Evolutionary conservation across 306 rosid species (phyloP), one percentile per base, ranked within the genome.

Genomic region (Psophocarpus tetragonolobus): DNA sequence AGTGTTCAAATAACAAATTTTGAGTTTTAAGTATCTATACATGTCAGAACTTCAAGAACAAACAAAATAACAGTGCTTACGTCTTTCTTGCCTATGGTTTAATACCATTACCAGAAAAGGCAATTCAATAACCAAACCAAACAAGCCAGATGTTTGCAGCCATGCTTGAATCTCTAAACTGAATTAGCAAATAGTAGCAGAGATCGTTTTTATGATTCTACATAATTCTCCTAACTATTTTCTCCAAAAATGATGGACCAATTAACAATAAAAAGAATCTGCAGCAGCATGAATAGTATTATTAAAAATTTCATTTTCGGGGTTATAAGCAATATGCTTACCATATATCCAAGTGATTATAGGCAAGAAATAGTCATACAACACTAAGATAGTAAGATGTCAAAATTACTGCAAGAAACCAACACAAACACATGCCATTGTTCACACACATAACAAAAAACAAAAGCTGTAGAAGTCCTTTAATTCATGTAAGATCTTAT

Each of bases 21-120:
- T 35, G 18, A 53, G 17, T 57, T 68, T 81, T 41, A 26, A 68
- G 33, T 38, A 68, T 42, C 20, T 50, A 26, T 45, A 65, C 36
- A 71, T 53, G 60, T 82, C 42, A 80, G 66, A 54, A 57, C 53
- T 70, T 42, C 56, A 53, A 44, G 38, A 47, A 64, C 33, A 15
- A 27, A 68, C 6, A 68, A 35, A 45, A 73, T 75, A 56, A 60
- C 39, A 21, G 44, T 39, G 44, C 20, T 27, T 10, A 38, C 17
- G 50, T 76, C 14, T 44, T 44, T 35, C 26, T 24, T 23, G 32
- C 67, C 26, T 48, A 2, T n/a, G 35, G 70, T 68, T 44, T 20
- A 23, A 65, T 23, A 64, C 18, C 61, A 63, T 18, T 18, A 18
- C 13, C 58, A 18, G 21, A 58, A 62, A 76, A 76, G 60, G 67